Conservation (phyloP, 306 rosid genomes). For the Crataegus laevigata region DNA sequence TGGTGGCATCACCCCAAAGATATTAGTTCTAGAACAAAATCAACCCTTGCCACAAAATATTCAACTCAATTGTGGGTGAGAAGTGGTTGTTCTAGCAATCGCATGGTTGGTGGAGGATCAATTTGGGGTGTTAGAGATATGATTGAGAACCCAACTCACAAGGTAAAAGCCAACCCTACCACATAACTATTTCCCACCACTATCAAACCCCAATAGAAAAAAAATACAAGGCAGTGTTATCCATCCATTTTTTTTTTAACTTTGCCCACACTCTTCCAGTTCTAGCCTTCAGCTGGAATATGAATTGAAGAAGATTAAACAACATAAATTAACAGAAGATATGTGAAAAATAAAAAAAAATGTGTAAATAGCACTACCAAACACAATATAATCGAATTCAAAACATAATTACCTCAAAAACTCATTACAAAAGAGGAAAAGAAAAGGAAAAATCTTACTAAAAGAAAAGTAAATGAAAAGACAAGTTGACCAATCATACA, state of each 20-base stretch:
- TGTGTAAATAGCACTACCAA: no score
- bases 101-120: slow-evolving; percentile 35
- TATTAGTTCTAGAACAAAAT: no score
- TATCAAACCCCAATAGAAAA: slow-evolving; percentile 20
- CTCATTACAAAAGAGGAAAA: neutral
- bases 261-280: no score
- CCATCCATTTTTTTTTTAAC: fast-evolving
- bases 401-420: slow-evolving; percentile 22
- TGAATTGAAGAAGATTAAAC: no score
- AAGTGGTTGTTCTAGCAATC: slow-evolving; percentile 21
- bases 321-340: no score
- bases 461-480: neutral
- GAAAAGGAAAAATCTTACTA: slow-evolving; percentile 1
- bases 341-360: no score
- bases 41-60: neutral
- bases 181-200: slow-evolving; percentile 29
- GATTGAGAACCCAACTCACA: slow-evolving; percentile 27
- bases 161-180: slow-evolving; percentile 13
- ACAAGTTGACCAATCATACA: slow-evolving; percentile 44
- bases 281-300: no score
- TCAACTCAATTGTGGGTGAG: neutral
- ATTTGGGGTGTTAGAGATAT: slow-evolving; percentile 6
- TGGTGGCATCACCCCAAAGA: neutral
- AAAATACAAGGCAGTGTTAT: neutral
- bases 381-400: neutral